Evolutionary conservation across 495 filamentous ascomycete species (phyloP), one percentile per base, ranked within the genome.

Genomic region (Neurospora pannonica): DNA sequence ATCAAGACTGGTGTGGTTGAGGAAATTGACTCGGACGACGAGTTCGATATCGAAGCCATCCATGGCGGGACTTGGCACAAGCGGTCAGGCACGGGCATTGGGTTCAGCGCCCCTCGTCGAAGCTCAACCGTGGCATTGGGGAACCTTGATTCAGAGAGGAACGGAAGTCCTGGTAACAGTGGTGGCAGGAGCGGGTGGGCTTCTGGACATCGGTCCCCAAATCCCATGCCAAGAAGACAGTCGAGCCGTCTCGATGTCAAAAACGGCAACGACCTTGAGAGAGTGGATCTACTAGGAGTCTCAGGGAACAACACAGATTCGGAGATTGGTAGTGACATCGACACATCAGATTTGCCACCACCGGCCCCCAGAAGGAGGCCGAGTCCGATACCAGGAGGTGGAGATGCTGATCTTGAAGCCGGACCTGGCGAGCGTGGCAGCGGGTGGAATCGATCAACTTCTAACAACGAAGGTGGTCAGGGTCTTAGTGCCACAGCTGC

Each of bases 1-100:
- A 98, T 99, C 75, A 88, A 93, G 74, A 99, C 95, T 5, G 97
- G 97, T 4, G 96, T 98, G 19, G 92, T 97, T 3, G 96, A 99
- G 77, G 96, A 99, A 81, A 89, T 97, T 42, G 96, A 99, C 78
- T 97, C 92, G 7, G 96, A 99, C 79, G 96, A 99, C 80, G 96
- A 99, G 79, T 99, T 99, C 77, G 96, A 99, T 79, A 99, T 97
- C 73, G 96, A 99, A 80, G 89, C 93, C 46, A 89, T 94, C 73
- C 84, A 87, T 38, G 90, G 90, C 28, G 83, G 84, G 8, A 91
- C 91, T 9, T 96, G 93, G 80, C 92, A 93, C 81, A 95, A 95
- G 81, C 88, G 88, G 74, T 88, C 89, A 74, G 91, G 87, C 62
- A 87, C 83, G 46, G 92, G 87, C 8, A 85, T 94, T 48, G 95